These are phyloP conservation scores for Fraxinus baroniana DNA, from an alignment of 305 asterid genomes.

Conservation along the genomic window DNA sequence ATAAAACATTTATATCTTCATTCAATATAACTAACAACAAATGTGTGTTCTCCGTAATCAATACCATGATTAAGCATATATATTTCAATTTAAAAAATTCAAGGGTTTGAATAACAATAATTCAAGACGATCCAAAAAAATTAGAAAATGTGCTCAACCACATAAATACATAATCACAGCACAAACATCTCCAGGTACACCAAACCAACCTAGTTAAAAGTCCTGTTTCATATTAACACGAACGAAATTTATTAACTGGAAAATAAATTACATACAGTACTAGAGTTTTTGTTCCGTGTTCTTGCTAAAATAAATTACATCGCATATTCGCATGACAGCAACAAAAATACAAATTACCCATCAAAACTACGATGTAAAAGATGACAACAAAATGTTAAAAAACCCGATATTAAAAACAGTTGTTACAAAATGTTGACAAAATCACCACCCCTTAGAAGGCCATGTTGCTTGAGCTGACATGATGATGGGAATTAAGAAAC, in stretches of 20 bases:
- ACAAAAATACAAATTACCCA: slow-evolving; percentile 20
- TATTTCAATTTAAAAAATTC: too few relatives aligned
- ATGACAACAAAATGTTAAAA: slow-evolving; percentile 1
- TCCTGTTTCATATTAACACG: background rate
- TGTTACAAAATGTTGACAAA: background rate
- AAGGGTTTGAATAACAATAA: too few relatives aligned
- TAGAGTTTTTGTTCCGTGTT: slow-evolving; percentile 15
- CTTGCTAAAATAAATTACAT: slow-evolving; percentile 19
- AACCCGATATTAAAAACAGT: slow-evolving; percentile 1
- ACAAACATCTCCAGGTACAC: background rate
- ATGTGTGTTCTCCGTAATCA: too few relatives aligned
- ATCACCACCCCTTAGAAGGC: slow-evolving; percentile 59
- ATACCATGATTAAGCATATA: too few relatives aligned
- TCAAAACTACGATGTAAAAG: slow-evolving; percentile 14
- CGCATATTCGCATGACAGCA: slow-evolving; percentile 25
- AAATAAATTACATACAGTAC: slow-evolving; percentile 33
- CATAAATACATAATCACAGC: background rate
- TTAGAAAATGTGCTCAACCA: background rate
- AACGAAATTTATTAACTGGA: slow-evolving; percentile 23
- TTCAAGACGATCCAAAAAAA: background rate
- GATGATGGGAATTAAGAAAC: too few relatives aligned
- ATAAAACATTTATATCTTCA: too few relatives aligned
- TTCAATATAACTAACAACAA: too few relatives aligned
- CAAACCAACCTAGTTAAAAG: background rate
- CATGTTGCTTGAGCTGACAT: slow-evolving; percentile 99